Percentiles rank a stretch among this genome's conserved stretches.
Evolutionary conservation across 331 rosid species (phyloP).

Genomic region (Cydonia oblonga): DNA sequence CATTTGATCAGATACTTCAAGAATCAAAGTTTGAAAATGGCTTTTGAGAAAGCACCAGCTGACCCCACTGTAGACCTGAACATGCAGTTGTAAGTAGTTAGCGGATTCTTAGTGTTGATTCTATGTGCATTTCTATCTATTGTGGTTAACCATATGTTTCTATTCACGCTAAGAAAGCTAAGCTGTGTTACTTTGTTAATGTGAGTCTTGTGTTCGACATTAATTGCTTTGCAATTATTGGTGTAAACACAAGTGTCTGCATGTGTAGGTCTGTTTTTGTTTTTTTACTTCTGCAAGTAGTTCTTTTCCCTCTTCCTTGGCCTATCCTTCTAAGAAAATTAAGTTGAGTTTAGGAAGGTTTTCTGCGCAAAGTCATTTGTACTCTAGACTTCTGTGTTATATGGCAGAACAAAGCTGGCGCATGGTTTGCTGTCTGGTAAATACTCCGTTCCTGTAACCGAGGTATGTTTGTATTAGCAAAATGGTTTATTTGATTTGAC

Average conservation of each 20-base stretch:
- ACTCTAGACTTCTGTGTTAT: conserved; percentile 2
- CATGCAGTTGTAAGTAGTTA: conserved; percentile 74
- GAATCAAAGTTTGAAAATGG: conserved; percentile 48
- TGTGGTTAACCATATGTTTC: background rate
- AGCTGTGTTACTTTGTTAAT: background rate
- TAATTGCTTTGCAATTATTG: background rate
- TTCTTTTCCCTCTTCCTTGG: background rate
- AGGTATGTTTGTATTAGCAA: conserved; percentile 30
- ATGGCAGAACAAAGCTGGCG: conserved; percentile 73
- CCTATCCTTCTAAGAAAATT: background rate
- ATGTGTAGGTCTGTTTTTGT: background rate
- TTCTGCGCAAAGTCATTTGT: background rate
- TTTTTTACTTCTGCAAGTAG: background rate
- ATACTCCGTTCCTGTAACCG: conserved; percentile 64
- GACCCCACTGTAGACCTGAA: conserved; percentile 94
- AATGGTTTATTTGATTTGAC: background rate
- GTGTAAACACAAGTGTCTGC: background rate
- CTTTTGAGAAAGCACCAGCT: conserved; percentile 78
- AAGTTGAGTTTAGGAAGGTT: background rate
- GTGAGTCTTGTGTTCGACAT: background rate
- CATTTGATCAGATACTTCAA: conserved; percentile 47
- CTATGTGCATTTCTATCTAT: background rate
- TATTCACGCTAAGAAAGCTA: background rate
- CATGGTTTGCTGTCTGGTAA: conserved; percentile 93
- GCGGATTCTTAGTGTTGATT: conserved; percentile 4